Base-by-base conservation (phyloP, 352 stramenopile species). In the Phytophthora melonis region DNA sequence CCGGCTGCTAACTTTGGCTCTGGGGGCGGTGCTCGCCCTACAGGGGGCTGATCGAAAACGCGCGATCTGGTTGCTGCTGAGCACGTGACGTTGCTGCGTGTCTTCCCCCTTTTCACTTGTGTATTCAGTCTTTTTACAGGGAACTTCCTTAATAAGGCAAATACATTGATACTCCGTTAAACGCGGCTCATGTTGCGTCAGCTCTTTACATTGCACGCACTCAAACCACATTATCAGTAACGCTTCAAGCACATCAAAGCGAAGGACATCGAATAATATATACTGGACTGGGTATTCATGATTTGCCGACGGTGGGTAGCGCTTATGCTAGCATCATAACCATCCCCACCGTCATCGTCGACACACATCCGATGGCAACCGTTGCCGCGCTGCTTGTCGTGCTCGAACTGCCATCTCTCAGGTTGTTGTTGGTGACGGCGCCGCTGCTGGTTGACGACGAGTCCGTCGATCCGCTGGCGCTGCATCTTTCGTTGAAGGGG, bases 11-110 rank as follows among this genome's bases (percentile, higher is more conserved):
- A 63, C 60, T 11, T 45, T 70, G 2, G 43, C 19, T 8, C 19
- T 61, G 23, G 67, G 61, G 60, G 53, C 59, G 13, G 11, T 69
- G 18, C 27, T 74, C 23, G 67, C 67, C 23, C 60, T 74, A 19
- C 67, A 74, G 25, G 36, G 18, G 43, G 16, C 18, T 23, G 43
- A 55, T 58, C 19, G 36, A 14, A 9, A 43, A 14, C 14, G 36
- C 5, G 36, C 36, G 36, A 18, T 43, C 36, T 9, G 10, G 25
- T 30, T 30, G 25, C 25, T 30, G 25, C 25, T 5, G 25, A 34
- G 30, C 30, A 34, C 21, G n/a, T 56, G 50, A 56, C 18, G 14
- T 9, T 32, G 9, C 18, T 30, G 27, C 21, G 18, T 23, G 18
- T 25, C 34, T n/a, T 25, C 21, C 1, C 7, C 47, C 30, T 34